Evolutionary conservation across 1,139 yeast species (phyloP).

Genomic region (Wickerhamomyces sp.): DNA sequence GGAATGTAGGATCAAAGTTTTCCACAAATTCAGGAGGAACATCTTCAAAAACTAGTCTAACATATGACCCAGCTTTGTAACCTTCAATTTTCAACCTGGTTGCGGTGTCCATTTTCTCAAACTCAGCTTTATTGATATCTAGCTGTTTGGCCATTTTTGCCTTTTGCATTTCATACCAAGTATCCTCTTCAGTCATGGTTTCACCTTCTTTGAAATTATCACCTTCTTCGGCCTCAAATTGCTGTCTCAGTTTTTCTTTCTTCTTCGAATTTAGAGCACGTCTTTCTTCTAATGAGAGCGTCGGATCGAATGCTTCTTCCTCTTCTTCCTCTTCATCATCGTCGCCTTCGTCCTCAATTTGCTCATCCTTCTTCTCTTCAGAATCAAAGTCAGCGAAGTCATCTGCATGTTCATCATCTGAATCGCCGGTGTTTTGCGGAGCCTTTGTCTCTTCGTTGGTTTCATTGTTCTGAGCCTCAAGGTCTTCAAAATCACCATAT

Average conservation of each 20-base stretch:
- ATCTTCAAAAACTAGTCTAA: slow-evolving; percentile 75
- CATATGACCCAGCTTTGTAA: slow-evolving; percentile 89
- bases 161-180: slow-evolving; percentile 97
- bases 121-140: slow-evolving; percentile 84
- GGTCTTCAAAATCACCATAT: slow-evolving; percentile 78
- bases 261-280: slow-evolving; percentile 81
- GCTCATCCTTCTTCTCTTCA: slow-evolving; percentile 43
- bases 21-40: slow-evolving; percentile 91
- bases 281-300: slow-evolving; percentile 56
- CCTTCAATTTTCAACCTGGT: slow-evolving; percentile 86
- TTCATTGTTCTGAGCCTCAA: slow-evolving; percentile 44
- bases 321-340: slow-evolving; percentile 35
- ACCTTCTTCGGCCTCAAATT: slow-evolving; percentile 86
- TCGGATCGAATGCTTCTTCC: slow-evolving; percentile 25
- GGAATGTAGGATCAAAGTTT: slow-evolving; percentile 78
- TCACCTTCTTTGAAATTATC: slow-evolving; percentile 68
- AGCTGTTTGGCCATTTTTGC: slow-evolving; percentile 95
- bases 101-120: slow-evolving; percentile 67
- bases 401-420: slow-evolving; percentile 33
- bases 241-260: slow-evolving; percentile 82
- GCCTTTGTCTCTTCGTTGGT: slow-evolving; percentile 29
- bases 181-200: slow-evolving; percentile 72
- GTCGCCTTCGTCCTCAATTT: slow-evolving; percentile 33
- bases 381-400: slow-evolving; percentile 52
- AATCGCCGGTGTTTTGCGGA: slow-evolving; percentile 26